Evolutionary conservation across 116 monocot species (phyloP).

Genomic region (Papilionanthe hybrid): DNA sequence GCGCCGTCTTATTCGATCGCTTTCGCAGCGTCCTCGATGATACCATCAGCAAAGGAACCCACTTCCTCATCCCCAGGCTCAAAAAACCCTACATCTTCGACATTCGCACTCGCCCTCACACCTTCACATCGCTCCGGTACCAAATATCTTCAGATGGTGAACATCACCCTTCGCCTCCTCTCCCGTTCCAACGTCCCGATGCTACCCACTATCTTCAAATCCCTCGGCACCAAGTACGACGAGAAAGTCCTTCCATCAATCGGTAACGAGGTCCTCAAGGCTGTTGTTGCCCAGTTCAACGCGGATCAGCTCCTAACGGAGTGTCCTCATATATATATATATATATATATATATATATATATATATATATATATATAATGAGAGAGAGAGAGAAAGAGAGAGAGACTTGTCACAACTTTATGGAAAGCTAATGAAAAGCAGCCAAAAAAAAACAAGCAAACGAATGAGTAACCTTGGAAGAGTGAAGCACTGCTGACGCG

Average conservation of each 20-base stretch:
- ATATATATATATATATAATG: no score
- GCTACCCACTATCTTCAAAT: conserved; percentile 71
- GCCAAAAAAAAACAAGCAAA: no score
- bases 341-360: no score
- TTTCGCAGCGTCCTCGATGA: conserved; percentile 66
- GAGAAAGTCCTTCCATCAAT: conserved; percentile 95
- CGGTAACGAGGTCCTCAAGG: conserved; percentile 89
- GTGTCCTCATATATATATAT: conserved; percentile 80
- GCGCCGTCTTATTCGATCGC: conserved; percentile 83
- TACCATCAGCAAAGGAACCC: conserved; percentile 77
- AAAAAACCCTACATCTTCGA: conserved; percentile 91
- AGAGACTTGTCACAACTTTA: no score
- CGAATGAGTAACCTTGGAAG: no score
- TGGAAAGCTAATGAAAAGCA: no score
- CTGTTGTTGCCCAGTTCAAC: conserved; percentile 93
- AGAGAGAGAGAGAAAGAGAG: no score
- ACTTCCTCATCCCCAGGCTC: conserved; percentile 75
- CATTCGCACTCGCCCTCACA: conserved; percentile 78
- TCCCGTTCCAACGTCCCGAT: conserved; percentile 46
- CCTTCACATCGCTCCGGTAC: conserved; percentile 89
- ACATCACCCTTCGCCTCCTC: conserved; percentile 77
- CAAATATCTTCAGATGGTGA: conserved; percentile 94
- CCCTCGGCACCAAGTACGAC: conserved; percentile 83
- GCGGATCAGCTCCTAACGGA: conserved; percentile 94
- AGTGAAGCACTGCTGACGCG: no score